phyloP scores from a whole-genome alignment of 257 asterid genomes.

The Ehretia macrophylla region DNA sequence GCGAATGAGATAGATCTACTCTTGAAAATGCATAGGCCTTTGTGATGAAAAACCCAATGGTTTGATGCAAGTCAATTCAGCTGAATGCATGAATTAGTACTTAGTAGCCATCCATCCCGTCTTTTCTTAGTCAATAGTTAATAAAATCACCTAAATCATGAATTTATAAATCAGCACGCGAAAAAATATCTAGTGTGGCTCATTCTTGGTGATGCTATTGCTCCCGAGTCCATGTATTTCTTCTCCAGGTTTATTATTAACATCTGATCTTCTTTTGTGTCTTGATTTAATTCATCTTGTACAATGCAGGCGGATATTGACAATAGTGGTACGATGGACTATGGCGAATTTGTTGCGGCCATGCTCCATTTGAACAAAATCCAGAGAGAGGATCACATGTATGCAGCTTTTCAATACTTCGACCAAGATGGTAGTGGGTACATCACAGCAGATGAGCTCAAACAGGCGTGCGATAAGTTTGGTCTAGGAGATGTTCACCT shows the following conservation, averaged over 20 bases:
- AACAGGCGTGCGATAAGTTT: slow-evolving; percentile 36
- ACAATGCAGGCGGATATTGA: slow-evolving; percentile 42
- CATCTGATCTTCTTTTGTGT: neutral
- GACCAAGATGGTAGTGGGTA: slow-evolving; percentile 51
- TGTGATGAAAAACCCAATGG: too few relatives aligned
- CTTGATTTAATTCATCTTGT: neutral
- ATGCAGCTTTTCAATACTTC: slow-evolving; percentile 42
- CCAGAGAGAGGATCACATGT: slow-evolving; percentile 45
- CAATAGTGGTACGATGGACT: slow-evolving; percentile 50
- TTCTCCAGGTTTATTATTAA: neutral
- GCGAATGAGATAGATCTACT: too few relatives aligned
- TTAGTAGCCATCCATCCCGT: too few relatives aligned
- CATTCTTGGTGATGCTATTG: too few relatives aligned
- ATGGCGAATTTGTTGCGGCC: slow-evolving; percentile 45
- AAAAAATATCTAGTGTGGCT: too few relatives aligned
- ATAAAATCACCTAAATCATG: too few relatives aligned
- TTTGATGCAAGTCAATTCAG: too few relatives aligned
- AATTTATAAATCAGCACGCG: too few relatives aligned
- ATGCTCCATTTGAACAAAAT: slow-evolving; percentile 45
- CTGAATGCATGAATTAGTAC: too few relatives aligned
- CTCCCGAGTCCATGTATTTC: too few relatives aligned
- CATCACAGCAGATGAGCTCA: slow-evolving; percentile 44
- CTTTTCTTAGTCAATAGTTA: too few relatives aligned
- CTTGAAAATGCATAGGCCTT: too few relatives aligned
- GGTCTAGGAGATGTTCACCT: slow-evolving; percentile 37